Base-by-base conservation (phyloP, 208 protist genomes). In the Leishmania tarentolae region DNA sequence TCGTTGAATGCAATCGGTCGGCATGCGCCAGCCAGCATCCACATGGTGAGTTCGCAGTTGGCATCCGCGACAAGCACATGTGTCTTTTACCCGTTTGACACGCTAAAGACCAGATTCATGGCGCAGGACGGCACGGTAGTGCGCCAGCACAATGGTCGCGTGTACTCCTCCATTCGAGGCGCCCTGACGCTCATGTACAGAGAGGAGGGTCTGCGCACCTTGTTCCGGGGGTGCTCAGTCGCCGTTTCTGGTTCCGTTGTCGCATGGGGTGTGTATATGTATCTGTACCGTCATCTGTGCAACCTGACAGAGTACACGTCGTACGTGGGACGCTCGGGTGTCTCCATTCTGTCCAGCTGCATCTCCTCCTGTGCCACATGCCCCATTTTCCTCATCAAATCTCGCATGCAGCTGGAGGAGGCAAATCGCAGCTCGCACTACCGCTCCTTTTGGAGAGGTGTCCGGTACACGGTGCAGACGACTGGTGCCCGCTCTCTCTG, bases 1-100 rank as follows among this genome's bases (percentile, higher is more conserved):
- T 80, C 84, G 21, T 80, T 91, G 53, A 66, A 71, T 40, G 88
- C 83, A 40, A 92, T 93, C 44, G 88, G 90, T 2, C 68, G 53
- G 42, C 71, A 86, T 9, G 71, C 91, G 21, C 90, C 91, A 28
- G 88, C 92, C 0, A 59, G 75, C 2, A 78, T 85, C 7, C 92
- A 97, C 83, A 95, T 87, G 3, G 35, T 94, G 5, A 89, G 88
- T 82, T 91, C 92, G 4, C 93, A 96, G 75, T 59, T 93, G 0
- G 88, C 94, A 15, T 94, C 91, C 28, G 90, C 90, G 1, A 74
- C 85, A 19, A 96, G 94, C 84, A 97, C 94, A 24, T 80, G 77
- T 44, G 50, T 78, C 35, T 94, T 94, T 66, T 98, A 99, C 82
- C 97, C 97, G 3, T 88, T 99, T n/a, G 97, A 99, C 68, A 83